These are phyloP conservation scores for Dendrocalamus sinicus DNA, from an alignment of 176 grass and related monocot genomes.

Conservation along the genomic window DNA sequence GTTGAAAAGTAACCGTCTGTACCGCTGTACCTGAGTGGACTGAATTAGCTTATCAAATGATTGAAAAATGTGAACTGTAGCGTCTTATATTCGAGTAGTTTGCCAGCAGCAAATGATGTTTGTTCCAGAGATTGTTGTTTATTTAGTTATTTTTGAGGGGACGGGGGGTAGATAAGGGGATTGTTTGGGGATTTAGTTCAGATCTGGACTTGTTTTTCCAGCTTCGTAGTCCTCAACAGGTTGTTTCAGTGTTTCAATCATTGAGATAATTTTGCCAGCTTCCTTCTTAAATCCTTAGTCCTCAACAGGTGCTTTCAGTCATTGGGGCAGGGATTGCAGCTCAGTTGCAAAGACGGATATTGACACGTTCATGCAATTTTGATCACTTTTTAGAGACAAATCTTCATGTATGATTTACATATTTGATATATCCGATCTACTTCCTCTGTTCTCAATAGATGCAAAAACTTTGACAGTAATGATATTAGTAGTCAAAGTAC, in stretches of 20 bases:
- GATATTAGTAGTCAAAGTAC: too few species aligned
- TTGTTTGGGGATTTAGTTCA: not conserved
- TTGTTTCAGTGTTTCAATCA: not conserved
- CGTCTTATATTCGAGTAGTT: not conserved
- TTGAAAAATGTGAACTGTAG: not conserved
- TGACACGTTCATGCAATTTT: too few species aligned
- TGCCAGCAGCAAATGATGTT: not conserved
- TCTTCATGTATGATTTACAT: too few species aligned
- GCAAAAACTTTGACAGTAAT: too few species aligned
- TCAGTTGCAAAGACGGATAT: not conserved
- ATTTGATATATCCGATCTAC: too few species aligned
- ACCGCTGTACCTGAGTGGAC: constrained; percentile 2
- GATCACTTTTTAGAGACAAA: too few species aligned
- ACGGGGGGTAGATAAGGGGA: not conserved
- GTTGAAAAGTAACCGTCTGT: not conserved
- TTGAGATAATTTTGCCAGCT: not conserved
- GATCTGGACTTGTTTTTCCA: not conserved
- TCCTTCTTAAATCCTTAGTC: not conserved
- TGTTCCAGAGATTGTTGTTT: not conserved
- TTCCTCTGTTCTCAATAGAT: too few species aligned
- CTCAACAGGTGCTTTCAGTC: not conserved
- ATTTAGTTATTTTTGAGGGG: not conserved
- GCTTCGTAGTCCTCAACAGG: not conserved
- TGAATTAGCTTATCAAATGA: not conserved
- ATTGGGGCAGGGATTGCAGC: not conserved